Percentiles rank a stretch among this genome's conserved stretches.
These are phyloP conservation scores for Phoenix dactylifera DNA, from an alignment of 176 grass and related monocot species.

Conservation along the genomic window DNA sequence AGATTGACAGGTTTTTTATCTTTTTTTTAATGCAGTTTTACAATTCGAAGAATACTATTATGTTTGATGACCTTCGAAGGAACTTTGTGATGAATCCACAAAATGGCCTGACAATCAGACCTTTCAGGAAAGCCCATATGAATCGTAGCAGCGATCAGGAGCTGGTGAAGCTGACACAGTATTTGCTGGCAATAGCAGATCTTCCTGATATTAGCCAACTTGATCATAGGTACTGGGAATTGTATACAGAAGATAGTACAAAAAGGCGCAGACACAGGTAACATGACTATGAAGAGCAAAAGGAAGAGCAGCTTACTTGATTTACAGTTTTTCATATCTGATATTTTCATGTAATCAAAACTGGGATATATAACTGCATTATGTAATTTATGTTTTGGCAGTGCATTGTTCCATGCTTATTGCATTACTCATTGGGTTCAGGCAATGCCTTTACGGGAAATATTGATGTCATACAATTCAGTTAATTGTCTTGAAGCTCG, in stretches of 20 bases:
- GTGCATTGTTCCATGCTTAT: too few relatives aligned
- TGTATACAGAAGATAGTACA: slow-evolving; percentile 47
- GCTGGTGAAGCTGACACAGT: slow-evolving; percentile 69
- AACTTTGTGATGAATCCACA: slow-evolving; percentile 99
- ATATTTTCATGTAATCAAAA: too few relatives aligned
- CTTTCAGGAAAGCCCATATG: slow-evolving; percentile 65
- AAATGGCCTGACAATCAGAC: slow-evolving; percentile 75
- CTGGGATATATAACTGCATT: too few relatives aligned
- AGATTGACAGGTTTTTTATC: neutral
- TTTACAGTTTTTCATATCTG: too few relatives aligned
- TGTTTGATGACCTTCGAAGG: slow-evolving; percentile 93
- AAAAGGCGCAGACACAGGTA: slow-evolving; percentile 63
- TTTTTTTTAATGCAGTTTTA: slow-evolving; percentile 54
- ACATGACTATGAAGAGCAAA: neutral
- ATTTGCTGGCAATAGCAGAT: slow-evolving; percentile 77
- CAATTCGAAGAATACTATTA: slow-evolving; percentile 72
- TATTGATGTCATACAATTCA: too few relatives aligned
- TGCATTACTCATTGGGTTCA: too few relatives aligned
- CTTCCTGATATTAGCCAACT: slow-evolving; percentile 67
- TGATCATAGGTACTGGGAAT: slow-evolving; percentile 74
- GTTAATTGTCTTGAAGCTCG: too few relatives aligned
- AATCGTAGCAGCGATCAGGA: slow-evolving; percentile 60
- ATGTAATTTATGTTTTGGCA: too few relatives aligned
- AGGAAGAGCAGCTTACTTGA: too few relatives aligned
- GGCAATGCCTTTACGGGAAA: too few relatives aligned